Conservation (phyloP, 2,329 filamentous ascomycete species). For the Mariannaea elegans region DNA sequence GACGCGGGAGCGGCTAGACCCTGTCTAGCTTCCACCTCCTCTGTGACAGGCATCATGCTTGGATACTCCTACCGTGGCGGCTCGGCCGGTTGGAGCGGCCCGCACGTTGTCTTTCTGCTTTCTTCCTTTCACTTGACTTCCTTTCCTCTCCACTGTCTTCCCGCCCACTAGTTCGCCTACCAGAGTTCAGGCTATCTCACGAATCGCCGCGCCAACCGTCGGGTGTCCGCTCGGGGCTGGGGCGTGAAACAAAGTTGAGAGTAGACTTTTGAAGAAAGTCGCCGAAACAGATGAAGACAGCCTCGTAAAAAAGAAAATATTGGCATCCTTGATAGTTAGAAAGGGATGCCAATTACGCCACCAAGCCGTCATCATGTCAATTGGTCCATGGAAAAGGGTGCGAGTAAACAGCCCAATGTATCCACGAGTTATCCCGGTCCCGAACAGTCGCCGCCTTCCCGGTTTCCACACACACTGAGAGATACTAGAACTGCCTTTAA, state of each 20-base stretch:
- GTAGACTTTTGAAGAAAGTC: not conserved
- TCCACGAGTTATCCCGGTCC: conserved; percentile 9
- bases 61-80: conserved; percentile 4
- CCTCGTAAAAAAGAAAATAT: not conserved
- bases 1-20: conserved; percentile 4
- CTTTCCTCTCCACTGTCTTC: conserved; percentile 1
- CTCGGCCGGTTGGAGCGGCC: conserved; percentile 18
- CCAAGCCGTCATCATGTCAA: conserved; percentile 1
- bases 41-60: conserved; percentile 12
- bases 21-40: not conserved
- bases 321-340: not conserved
- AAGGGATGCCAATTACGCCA: conserved; percentile 8
- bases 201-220: not conserved
- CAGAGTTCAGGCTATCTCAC: conserved; percentile 13
- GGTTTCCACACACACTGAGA: not conserved
- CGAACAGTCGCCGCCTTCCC: not conserved
- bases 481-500: not conserved
- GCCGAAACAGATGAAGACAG: too few species aligned
- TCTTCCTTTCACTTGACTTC: not conserved
- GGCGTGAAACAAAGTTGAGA: not conserved
- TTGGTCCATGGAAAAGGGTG: not conserved
- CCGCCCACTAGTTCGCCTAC: conserved; percentile 12
- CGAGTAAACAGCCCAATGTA: not conserved
- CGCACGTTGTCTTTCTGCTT: conserved; percentile 1
- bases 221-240: not conserved